phyloP scores from a whole-genome alignment of 495 filamentous ascomycete species.

The Neurospora hispaniola region DNA sequence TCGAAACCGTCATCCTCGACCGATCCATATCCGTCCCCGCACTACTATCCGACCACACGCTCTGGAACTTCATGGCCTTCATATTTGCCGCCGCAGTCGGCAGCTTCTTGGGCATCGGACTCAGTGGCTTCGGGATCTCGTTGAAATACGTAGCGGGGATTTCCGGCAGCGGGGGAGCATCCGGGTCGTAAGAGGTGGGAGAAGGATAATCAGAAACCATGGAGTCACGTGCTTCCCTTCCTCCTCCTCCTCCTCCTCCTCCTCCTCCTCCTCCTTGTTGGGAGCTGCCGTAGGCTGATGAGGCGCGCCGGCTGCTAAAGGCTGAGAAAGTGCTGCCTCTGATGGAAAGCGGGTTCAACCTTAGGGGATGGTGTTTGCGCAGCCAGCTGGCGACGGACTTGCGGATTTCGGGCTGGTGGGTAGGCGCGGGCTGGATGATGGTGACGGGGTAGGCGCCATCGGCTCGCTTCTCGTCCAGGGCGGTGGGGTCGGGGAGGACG shows the following conservation, averaged over 20 bases:
- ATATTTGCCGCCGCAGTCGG: neutral
- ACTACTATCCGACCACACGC: neutral
- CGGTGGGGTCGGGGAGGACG: neutral
- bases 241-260: too few relatives aligned
- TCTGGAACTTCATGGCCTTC: neutral
- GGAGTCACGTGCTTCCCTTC: neutral
- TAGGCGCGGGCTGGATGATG: neutral
- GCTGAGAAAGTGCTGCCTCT: slow-evolving; percentile 3
- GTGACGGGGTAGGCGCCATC: neutral
- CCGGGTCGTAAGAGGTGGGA: neutral
- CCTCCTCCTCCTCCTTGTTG: neutral
- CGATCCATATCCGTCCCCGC: neutral
- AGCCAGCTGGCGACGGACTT: slow-evolving; percentile 15
- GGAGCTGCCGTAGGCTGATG: neutral
- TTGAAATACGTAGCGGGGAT: neutral
- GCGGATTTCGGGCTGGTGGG: slow-evolving; percentile 7
- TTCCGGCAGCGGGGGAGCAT: neutral
- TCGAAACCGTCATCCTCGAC: neutral
- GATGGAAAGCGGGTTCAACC: slow-evolving; percentile 9
- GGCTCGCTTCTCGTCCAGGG: slow-evolving; percentile 3
- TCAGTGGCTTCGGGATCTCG: neutral
- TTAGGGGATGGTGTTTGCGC: slow-evolving; percentile 13
- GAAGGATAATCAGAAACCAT: neutral
- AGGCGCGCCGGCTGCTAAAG: neutral
- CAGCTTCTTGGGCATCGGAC: neutral